These are phyloP conservation scores for Rhododendron simsii DNA, from an alignment of 148 eudicot genomes.

Conservation along the genomic window DNA sequence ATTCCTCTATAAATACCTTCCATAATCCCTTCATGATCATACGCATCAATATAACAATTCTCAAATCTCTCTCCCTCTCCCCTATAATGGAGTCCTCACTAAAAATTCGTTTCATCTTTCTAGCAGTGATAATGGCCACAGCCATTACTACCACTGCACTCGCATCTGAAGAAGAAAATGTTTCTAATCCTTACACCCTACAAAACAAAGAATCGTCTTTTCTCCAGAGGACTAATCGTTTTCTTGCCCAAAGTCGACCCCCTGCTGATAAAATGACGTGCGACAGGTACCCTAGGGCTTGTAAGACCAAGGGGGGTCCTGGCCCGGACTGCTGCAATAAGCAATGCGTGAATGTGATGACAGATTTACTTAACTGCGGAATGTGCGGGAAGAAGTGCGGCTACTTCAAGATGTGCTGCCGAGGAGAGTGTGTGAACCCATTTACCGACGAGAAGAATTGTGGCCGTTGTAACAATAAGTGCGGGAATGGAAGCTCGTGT, in stretches of 20 bases:
- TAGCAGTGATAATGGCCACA: not conserved
- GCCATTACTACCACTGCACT: not conserved
- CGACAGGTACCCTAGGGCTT: slow-evolving; percentile 47
- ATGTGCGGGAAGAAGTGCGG: slow-evolving; percentile 59
- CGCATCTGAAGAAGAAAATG: not conserved
- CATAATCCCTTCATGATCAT: not conserved
- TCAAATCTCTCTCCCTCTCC: too few species aligned
- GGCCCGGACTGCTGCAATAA: slow-evolving; percentile 63
- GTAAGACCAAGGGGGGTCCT: slow-evolving; percentile 39
- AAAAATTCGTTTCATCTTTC: not conserved
- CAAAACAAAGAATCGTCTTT: not conserved
- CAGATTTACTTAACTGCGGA: slow-evolving; percentile 54
- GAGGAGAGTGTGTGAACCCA: slow-evolving; percentile 49
- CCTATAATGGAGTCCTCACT: not conserved
- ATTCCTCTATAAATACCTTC: slow-evolving; percentile 8
- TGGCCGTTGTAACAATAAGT: slow-evolving; percentile 53
- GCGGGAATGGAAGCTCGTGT: slow-evolving; percentile 43
- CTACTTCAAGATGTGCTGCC: slow-evolving; percentile 51
- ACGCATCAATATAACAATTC: not conserved
- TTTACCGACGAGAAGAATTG: slow-evolving; percentile 40
- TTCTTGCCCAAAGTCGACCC: not conserved
- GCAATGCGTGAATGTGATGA: slow-evolving; percentile 52
- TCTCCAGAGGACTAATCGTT: not conserved
- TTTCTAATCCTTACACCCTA: not conserved
- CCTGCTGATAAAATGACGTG: slow-evolving; percentile 20